These are phyloP conservation scores for Epichloe coenophiala DNA, from an alignment of 2,329 filamentous ascomycete species.

Conservation along the genomic window DNA sequence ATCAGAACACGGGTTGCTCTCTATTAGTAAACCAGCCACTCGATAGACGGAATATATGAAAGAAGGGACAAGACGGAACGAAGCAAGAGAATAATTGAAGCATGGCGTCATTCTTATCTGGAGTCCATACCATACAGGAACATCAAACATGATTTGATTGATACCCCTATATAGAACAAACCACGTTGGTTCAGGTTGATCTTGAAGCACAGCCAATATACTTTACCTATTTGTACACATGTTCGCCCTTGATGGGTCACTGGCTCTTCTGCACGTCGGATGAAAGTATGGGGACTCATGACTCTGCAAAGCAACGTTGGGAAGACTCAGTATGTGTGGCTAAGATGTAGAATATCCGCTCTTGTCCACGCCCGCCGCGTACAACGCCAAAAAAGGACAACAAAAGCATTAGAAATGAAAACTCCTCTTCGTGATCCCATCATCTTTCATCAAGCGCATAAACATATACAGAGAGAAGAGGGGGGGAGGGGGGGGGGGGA, in stretches of 20 bases:
- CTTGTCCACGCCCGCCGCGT: background rate
- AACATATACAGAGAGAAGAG: background rate
- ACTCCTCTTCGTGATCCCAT: background rate
- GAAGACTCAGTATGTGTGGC: background rate
- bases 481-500: too few relatives aligned
- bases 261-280: too few relatives aligned
- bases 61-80: background rate
- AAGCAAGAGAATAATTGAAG: background rate
- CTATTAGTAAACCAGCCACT: background rate
- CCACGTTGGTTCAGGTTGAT: background rate
- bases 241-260: too few relatives aligned
- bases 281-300: too few relatives aligned
- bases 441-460: background rate
- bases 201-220: background rate
- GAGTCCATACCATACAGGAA: background rate
- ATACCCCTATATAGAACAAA: conserved; percentile 1
- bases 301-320: background rate
- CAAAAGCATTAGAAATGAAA: background rate
- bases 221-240: background rate
- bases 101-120: background rate
- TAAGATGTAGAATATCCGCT: background rate
- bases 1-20: background rate
- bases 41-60: background rate
- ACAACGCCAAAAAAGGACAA: background rate
- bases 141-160: background rate